Base-by-base conservation (phyloP, 176 grass and related monocot species). In the Oryza coarctata region DNA sequence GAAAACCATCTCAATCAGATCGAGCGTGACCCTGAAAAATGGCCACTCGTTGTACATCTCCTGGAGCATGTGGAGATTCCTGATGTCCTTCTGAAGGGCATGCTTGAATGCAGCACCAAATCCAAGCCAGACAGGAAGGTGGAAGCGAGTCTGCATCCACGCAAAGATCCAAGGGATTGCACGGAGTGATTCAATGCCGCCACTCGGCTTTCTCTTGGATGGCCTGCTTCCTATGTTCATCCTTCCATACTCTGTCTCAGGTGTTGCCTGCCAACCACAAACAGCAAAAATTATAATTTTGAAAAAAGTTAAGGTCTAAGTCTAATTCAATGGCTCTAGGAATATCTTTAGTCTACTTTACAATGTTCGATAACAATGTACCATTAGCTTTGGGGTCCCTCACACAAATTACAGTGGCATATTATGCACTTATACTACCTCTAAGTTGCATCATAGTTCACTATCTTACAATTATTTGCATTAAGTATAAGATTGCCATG, bases 171-270 rank as follows among this genome's bases (percentile, higher is more conserved):
- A 94, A 10, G 92, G 92, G 70, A 94, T 94, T 67, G 92, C 92
- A 85, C 92, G 92, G 30, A 94, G 89, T 6, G 92, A 89, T 70
- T 94, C 92, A 17, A 94, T 94, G 77, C 92, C 92, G 7, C 92
- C 92, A 27, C 92, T 94, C 1, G 89, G 92, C 77, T 91, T 94
- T 71, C 92, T 84, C 82, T 94, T 94, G 18, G 86, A 89, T 76
- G 92, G 92, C 30, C 92, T 91, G 84, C 92, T 94, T 31, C 92
- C 92, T 29, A 94, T 94, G 44, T 94, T 94, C 92, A 94, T 94
- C 86, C 89, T 89, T 65, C 92, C 92, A 85, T 94, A 94, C 65
- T 94, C 92, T 68, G 82, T 86, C 74, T 94, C 92, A 20, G 92
- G 89, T 72, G 92, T 94, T 50, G 89, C 89, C 92, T 94, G 68